Evolutionary conservation across 1,284 basidiomycete genomes (phyloP), one percentile per base, ranked within the genome.

Genomic region (Tremellales sp.): DNA sequence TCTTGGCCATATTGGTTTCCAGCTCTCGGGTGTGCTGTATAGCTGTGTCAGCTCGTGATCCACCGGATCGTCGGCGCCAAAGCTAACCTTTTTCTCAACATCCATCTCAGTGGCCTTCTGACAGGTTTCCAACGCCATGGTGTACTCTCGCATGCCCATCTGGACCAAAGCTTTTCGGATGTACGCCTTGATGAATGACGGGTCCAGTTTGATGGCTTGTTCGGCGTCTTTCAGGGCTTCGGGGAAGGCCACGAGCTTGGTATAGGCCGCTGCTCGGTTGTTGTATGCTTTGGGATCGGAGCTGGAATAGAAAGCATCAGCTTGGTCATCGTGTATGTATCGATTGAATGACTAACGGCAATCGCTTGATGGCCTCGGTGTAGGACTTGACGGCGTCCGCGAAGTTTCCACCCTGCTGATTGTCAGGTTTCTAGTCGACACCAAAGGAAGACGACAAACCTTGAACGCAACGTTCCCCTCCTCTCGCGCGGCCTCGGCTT

Each of bases 211-310:
- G 77, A 98, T 94, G 18, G 95, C 93, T 70, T 87, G 82, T 47
- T 99, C 84, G 24, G 84, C 85, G 66, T 99, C 95, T 74, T 97
- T 97, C 65, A 98, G 79, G 1, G 94, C 95, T 71, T 99, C 95
- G 9, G 93, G 88, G 18, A 97, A 74, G 2, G 95, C 95, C 31
- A 81, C 80, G 24, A 99, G 82, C 76, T 98, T 98, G 70, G 87
- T 91, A 76, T 97, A 97, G 18, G 92, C 93, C 26, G 91, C 87
- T 14, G 95, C 90, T 46, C 95, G 85, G 77, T 99, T 99, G 68
- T 93, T 97, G 78, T 95, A 98, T 13, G 88, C 91, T 56, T 86
- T 79, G 9, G 95, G 82, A 66, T 99, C 94, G 27, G 74, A 70
- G 12, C 64, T 66, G 37, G 28, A 21, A 22, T 7, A 10, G 25